These are phyloP conservation scores for Polygonum aviculare DNA, from an alignment of 148 eudicot genomes.

Conservation along the genomic window DNA sequence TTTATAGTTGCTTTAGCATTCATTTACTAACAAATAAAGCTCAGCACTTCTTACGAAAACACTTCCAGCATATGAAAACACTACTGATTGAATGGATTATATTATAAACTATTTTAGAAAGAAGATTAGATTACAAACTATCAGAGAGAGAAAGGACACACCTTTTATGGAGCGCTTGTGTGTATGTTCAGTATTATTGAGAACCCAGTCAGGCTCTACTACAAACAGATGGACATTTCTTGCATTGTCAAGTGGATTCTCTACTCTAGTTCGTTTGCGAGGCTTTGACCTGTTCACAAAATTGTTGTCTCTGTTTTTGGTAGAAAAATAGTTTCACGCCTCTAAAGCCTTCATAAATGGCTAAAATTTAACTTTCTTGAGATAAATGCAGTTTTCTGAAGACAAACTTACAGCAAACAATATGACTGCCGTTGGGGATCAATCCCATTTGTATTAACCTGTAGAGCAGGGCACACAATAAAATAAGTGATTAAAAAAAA, in stretches of 20 bases:
- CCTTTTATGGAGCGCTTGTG: constrained; percentile 33
- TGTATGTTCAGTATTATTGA: constrained; percentile 22
- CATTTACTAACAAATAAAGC: background rate
- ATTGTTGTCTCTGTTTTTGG: background rate
- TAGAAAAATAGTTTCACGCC: background rate
- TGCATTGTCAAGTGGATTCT: constrained; percentile 38
- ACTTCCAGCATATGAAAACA: background rate
- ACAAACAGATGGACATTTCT: constrained; percentile 60
- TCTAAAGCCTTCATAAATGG: background rate
- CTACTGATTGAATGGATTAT: background rate
- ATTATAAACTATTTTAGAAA: background rate
- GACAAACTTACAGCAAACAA: constrained; percentile 50
- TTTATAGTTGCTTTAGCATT: background rate
- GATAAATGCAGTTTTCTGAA: background rate
- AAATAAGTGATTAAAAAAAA: background rate
- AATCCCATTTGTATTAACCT: constrained; percentile 58
- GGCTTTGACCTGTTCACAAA: constrained; percentile 58
- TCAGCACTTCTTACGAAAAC: background rate
- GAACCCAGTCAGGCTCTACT: constrained; percentile 40
- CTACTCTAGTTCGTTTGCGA: constrained; percentile 50
- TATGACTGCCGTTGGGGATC: constrained; percentile 60
- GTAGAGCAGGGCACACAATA: constrained; percentile 16
- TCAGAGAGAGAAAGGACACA: constrained; percentile 29
- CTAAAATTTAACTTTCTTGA: background rate
- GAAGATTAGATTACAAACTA: too few relatives aligned